Conservation (phyloP, 2,329 filamentous ascomycete species). For the Colletotrichum phormii region DNA sequence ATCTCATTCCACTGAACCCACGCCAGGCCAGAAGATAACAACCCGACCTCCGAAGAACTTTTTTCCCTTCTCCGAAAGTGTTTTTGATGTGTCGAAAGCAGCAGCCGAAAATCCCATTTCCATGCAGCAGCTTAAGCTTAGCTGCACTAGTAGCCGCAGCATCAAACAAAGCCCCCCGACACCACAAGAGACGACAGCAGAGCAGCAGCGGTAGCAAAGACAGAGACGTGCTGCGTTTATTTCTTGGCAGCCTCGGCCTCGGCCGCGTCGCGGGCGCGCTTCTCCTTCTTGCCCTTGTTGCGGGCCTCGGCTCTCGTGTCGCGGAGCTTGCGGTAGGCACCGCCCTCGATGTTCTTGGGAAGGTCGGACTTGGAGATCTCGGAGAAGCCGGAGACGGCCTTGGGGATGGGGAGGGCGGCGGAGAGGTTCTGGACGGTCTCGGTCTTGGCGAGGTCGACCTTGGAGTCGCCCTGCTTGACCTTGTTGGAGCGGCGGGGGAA, state of each 20-base stretch:
- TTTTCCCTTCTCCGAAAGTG: constrained; percentile 29
- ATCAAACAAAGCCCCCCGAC: constrained; percentile 34
- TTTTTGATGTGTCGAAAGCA: constrained; percentile 37
- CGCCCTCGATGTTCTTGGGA: constrained; percentile 80
- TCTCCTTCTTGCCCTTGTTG: constrained; percentile 86
- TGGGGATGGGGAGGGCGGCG: constrained; percentile 78
- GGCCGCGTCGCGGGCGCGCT: constrained; percentile 90
- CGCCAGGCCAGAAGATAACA: constrained; percentile 35
- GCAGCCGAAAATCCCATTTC: constrained; percentile 32
- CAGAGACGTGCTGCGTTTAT: constrained; percentile 62
- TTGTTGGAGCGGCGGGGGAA: constrained; percentile 96
- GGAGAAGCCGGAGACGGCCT: constrained; percentile 72
- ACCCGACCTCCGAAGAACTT: constrained; percentile 29
- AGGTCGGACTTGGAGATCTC: constrained; percentile 87
- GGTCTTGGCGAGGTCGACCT: constrained; percentile 80
- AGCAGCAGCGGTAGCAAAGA: constrained; percentile 27
- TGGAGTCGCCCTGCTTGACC: constrained; percentile 93
- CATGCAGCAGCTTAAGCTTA: constrained; percentile 29
- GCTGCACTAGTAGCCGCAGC: constrained; percentile 25
- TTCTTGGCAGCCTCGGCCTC: constrained; percentile 89
- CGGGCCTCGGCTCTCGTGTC: constrained; percentile 86
- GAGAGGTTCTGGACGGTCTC: constrained; percentile 67
- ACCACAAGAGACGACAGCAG: constrained; percentile 36
- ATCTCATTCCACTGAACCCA: constrained; percentile 34
- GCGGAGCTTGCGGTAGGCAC: constrained; percentile 89